phyloP scores from a whole-genome alignment of 495 filamentous ascomycete species.

The Aspergillus ostianus region DNA sequence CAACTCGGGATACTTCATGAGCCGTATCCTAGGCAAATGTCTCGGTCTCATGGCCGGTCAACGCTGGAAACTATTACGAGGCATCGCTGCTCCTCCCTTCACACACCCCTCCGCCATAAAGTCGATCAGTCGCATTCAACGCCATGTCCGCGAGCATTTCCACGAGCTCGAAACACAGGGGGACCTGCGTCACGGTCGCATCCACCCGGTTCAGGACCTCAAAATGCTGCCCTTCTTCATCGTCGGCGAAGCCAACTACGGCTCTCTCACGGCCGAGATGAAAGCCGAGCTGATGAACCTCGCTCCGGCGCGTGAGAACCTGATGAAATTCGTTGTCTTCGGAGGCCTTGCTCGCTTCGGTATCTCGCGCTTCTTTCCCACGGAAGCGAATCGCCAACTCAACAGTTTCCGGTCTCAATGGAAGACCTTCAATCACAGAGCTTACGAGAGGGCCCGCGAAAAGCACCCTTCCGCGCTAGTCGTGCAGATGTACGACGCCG shows the following conservation, averaged over 20 bases:
- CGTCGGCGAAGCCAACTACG: conserved; percentile 35
- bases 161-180: not conserved
- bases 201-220: conserved; percentile 34
- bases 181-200: not conserved
- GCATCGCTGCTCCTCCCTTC: conserved; percentile 7
- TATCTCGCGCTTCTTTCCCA: conserved; percentile 19
- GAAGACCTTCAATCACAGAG: conserved; percentile 20
- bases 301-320: conserved; percentile 23
- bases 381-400: conserved; percentile 16
- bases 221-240: conserved; percentile 35
- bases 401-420: conserved; percentile 21
- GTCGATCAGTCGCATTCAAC: conserved; percentile 12
- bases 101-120: not conserved
- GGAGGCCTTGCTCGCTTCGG: conserved; percentile 29
- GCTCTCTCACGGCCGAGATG: conserved; percentile 16
- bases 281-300: conserved; percentile 17
- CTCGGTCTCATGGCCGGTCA: conserved; percentile 33
- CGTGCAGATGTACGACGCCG: conserved; percentile 20
- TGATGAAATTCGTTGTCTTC: conserved; percentile 25
- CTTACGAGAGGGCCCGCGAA: conserved; percentile 8
- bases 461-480: conserved; percentile 13
- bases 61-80: conserved; percentile 20
- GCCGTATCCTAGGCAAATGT: conserved; percentile 37
- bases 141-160: conserved; percentile 8
- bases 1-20: conserved; percentile 33